Conservation (phyloP, 2,329 filamentous ascomycete species). For the Mollisia scopiformis region DNA sequence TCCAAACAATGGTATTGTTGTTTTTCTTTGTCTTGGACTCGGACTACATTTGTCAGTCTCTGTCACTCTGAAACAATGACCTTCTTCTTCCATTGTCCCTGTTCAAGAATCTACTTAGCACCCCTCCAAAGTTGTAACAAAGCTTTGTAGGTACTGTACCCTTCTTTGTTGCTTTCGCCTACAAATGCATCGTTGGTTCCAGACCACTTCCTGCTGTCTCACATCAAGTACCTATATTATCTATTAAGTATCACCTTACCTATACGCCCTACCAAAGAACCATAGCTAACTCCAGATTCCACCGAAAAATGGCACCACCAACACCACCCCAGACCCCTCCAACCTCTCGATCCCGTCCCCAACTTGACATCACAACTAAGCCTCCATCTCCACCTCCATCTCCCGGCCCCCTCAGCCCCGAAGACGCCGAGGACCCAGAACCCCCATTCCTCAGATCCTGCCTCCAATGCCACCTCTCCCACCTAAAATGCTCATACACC, state of each 20-base stretch:
- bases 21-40: too few species aligned
- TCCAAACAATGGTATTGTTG: background rate
- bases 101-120: too few species aligned
- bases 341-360: background rate
- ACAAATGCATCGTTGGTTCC: too few species aligned
- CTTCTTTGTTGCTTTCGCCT: background rate
- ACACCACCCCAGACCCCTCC: background rate
- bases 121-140: background rate
- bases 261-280: background rate
- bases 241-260: too few species aligned
- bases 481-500: constrained; percentile 1
- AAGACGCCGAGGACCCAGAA: too few species aligned
- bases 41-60: too few species aligned
- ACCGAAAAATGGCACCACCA: too few species aligned
- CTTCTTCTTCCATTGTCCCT: background rate
- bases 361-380: background rate
- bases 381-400: background rate
- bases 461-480: constrained; percentile 8
- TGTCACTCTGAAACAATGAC: too few species aligned
- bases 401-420: background rate
- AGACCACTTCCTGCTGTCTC: too few species aligned
- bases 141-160: background rate
- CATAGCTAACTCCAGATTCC: background rate
- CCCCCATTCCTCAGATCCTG: background rate
- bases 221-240: too few species aligned